Base-by-base conservation (phyloP, 495 filamentous ascomycete species). In the Podospora pseudopauciseta region DNA sequence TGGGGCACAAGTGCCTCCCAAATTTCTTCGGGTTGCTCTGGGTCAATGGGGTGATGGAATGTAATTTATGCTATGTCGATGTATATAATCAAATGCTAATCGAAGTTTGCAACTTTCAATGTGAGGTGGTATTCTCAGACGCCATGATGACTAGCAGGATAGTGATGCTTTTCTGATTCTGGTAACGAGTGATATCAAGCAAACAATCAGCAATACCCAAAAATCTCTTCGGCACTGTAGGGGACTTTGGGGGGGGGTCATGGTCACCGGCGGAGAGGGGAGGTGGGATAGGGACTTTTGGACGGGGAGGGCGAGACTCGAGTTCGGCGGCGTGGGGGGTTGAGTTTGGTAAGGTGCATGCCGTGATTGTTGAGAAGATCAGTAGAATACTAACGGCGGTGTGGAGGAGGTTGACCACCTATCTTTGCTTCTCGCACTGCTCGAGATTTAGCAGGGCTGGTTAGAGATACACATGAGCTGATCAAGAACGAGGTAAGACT, bases 1-100 rank as follows among this genome's bases (percentile, higher is more conserved):
- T 63, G 61, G 30, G 61, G 61, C 61, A 63, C 32, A 63, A 63
- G 61, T 63, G 61, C 61, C 61, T 63, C 61, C 32, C 61, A 49
- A 49, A 49, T 11, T 11, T 49, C 2, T 16, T 49, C 39, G 7
- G 6, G 1, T 2, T 49, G 2, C 9, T 16, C 13, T 49, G 9
- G 15, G 39, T 49, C 5, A 13, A 49, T 49, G 39, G 39, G 39
- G 39, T 49, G 39, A 49, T 49, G 30, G 4, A 32, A 7, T 32
- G 30, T 32, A 32, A 4, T 32, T 5, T 7, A 5, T 32, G 30
- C 30, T 32, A 23, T 23, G 23, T 23, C 23, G 23, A 23, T 23
- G 23, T 23, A 23, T 32, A 32, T 32, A 32, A 5, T 32, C 30
- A 32, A 32, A 32, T 23, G 23, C 23, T 23, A 23, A 23, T 23